Evolutionary conservation across 768 basidiomycete genomes (phyloP).

Genomic region (Mycena rosella): DNA sequence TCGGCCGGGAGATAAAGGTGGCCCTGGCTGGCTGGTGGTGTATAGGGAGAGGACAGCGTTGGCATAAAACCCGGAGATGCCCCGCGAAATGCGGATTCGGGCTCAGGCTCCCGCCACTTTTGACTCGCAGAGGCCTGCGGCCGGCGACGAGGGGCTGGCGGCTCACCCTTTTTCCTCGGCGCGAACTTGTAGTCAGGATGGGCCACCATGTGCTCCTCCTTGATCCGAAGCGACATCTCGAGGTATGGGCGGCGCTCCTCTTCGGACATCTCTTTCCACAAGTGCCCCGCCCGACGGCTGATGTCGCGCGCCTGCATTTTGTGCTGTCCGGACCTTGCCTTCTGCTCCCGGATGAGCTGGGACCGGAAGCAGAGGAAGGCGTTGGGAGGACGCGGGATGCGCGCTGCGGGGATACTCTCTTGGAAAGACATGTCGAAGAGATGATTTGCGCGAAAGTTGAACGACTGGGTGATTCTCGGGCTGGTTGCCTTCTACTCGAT

Average conservation of each 20-base stretch:
- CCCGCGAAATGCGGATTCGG: neutral
- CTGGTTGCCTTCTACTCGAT: neutral
- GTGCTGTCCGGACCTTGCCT: neutral
- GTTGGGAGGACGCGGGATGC: constrained; percentile 26
- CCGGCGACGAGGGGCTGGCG: neutral
- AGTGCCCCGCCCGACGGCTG: constrained; percentile 6
- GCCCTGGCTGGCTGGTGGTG: neutral
- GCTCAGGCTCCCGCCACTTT: neutral
- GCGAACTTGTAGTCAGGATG: constrained; percentile 29
- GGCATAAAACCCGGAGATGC: neutral
- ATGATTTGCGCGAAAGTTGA: neutral
- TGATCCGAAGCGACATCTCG: constrained; percentile 1
- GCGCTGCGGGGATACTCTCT: neutral
- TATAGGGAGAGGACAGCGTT: neutral
- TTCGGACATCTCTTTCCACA: constrained; percentile 25
- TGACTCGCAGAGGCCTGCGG: neutral
- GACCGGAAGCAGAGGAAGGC: constrained; percentile 29
- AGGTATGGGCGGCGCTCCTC: constrained; percentile 14
- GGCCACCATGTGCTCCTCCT: constrained; percentile 5
- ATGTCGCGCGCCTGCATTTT: constrained; percentile 3
- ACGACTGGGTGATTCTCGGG: neutral
- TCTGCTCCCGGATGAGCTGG: constrained; percentile 7
- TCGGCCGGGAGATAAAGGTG: neutral
- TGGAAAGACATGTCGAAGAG: constrained; percentile 11
- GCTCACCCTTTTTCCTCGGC: neutral